Evolutionary conservation across 768 basidiomycete genomes (phyloP).

Genomic region (Serendipita sp.): DNA sequence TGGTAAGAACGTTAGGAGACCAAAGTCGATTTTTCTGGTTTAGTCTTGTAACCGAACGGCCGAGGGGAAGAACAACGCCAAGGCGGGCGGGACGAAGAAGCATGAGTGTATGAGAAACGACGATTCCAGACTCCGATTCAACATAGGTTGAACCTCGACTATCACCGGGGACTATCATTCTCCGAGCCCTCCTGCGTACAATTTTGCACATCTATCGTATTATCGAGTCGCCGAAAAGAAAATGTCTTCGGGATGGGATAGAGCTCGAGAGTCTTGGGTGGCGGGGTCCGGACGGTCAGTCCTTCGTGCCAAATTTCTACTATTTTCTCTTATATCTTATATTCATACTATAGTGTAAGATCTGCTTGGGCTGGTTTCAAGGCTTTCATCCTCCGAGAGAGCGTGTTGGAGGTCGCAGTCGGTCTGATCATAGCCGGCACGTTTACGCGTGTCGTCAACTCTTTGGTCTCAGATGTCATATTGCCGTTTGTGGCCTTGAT

Average conservation of each 20-base stretch:
- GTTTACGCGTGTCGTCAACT: slow-evolving; percentile 20
- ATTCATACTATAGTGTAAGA: background rate
- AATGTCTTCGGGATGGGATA: background rate
- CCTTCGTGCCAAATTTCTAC: too few relatives aligned
- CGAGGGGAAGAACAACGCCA: background rate
- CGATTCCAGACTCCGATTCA: background rate
- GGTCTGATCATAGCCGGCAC: slow-evolving; percentile 22
- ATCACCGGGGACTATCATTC: background rate
- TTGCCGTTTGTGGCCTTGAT: slow-evolving; percentile 28
- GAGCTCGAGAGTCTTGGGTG: background rate
- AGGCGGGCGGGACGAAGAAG: background rate
- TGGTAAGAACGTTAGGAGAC: background rate
- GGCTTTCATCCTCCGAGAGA: slow-evolving; percentile 20
- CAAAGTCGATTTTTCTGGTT: background rate
- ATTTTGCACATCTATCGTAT: too few relatives aligned
- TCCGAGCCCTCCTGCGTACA: too few relatives aligned
- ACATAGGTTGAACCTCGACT: background rate
- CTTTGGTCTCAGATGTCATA: slow-evolving; percentile 29
- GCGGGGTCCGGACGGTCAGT: background rate
- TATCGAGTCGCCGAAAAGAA: background rate
- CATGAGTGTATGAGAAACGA: background rate
- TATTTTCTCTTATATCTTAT: too few relatives aligned
- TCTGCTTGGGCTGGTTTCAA: background rate
- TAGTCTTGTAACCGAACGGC: background rate
- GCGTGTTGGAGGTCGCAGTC: slow-evolving; percentile 32